A percentile compares a stretch with the other conserved stretches of the same genome.
These are phyloP conservation scores for Lipomyces kockii DNA, from an alignment of 805 yeast genomes.

Conservation along the genomic window DNA sequence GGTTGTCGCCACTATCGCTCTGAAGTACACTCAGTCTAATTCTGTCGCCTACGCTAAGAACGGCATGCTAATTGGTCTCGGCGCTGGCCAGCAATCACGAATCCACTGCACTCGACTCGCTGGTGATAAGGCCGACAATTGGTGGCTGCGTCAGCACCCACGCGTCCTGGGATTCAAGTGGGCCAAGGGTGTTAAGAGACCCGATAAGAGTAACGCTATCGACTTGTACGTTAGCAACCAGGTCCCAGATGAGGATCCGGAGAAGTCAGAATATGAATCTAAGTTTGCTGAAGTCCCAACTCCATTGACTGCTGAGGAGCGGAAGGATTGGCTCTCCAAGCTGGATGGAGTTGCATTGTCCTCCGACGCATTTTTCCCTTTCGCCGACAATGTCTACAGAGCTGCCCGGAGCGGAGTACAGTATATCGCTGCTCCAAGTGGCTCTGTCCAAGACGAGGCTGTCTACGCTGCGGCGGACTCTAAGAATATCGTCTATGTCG, in stretches of 20 bases:
- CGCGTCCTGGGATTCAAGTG: constrained; percentile 88
- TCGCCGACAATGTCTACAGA: constrained; percentile 98
- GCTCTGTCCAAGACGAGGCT: constrained; percentile 96
- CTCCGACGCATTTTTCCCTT: constrained; percentile 99
- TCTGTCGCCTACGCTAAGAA: constrained; percentile 98
- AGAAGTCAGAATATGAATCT: constrained; percentile 86
- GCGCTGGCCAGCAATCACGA: constrained; percentile 99
- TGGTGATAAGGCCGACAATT: constrained; percentile 98
- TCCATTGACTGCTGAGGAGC: constrained; percentile 82
- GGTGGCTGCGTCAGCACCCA: constrained; percentile 99
- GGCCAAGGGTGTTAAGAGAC: constrained; percentile 98
- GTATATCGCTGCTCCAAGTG: constrained; percentile 95
- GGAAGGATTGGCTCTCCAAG: constrained; percentile 82
- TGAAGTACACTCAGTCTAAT: constrained; percentile 97
- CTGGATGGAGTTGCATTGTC: constrained; percentile 86
- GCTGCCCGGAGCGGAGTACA: constrained; percentile 97
- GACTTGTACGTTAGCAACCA: constrained; percentile 91
- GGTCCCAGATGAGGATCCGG: constrained; percentile 90
- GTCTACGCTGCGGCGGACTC: constrained; percentile 96
- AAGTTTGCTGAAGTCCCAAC: constrained; percentile 83
- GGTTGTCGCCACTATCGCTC: constrained; percentile 95
- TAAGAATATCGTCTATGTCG: constrained; percentile 86
- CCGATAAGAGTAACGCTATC: constrained; percentile 97
- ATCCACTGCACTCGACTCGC: constrained; percentile 99
- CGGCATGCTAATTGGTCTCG: constrained; percentile 99